These are phyloP conservation scores for Fraxinus angustifolia DNA, from an alignment of 305 asterid species.

Conservation along the genomic window DNA sequence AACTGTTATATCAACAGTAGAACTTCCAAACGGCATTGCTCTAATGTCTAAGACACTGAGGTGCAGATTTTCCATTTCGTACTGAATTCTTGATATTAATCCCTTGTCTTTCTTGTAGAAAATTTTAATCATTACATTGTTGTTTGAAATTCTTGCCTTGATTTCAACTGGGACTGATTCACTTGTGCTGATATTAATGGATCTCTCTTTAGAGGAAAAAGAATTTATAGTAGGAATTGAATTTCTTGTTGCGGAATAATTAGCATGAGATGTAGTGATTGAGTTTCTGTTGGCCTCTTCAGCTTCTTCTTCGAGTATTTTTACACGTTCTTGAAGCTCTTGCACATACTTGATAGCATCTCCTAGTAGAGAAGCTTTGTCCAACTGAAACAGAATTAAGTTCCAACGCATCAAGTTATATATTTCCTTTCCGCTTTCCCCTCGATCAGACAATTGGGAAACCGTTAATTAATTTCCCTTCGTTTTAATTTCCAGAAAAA, in stretches of 20 bases:
- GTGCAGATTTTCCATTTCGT: conserved; percentile 24
- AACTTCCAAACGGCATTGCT: conserved; percentile 28
- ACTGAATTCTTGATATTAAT: conserved; percentile 10
- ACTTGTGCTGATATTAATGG: not conserved
- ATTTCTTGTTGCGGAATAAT: not conserved
- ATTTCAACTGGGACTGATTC: not conserved
- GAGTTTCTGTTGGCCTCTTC: not conserved
- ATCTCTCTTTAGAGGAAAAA: not conserved
- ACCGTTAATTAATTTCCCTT: not conserved
- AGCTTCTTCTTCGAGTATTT: not conserved
- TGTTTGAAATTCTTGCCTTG: not conserved
- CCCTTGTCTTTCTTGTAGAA: not conserved
- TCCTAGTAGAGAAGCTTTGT: conserved; percentile 17
- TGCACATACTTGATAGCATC: conserved; percentile 3
- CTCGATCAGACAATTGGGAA: not conserved
- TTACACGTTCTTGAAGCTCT: not conserved
- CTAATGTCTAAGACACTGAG: conserved; percentile 28
- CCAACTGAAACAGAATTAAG: not conserved
- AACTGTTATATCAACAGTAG: conserved; percentile 25
- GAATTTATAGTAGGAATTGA: not conserved
- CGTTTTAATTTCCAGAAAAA: not conserved
- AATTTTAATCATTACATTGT: not conserved
- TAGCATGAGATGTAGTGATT: not conserved
- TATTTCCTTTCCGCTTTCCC: not conserved
- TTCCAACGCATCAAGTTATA: not conserved